Evolutionary conservation across 345 rosid species (phyloP), one percentile per base, ranked within the genome.

Genomic region (Acer negundo): DNA sequence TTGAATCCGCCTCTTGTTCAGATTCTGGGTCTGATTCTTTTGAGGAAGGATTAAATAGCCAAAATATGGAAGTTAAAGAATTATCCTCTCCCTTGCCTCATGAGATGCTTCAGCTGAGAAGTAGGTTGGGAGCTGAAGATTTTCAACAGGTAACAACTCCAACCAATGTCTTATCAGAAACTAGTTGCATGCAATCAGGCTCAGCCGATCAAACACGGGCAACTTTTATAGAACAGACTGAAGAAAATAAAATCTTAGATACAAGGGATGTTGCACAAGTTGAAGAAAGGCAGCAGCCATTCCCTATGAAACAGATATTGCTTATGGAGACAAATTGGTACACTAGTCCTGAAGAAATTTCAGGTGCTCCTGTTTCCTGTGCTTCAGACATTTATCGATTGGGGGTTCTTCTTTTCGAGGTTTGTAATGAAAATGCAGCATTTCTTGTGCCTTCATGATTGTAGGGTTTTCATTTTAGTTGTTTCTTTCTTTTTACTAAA

Each of bases 331-430:
- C 86, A 67, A 83, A 86, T 80, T 96, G 98, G 98, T 96, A 96
- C 67, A 76, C 87, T 31, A 91, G 98, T 84, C 98, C 98, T 74
- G 99, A 94, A 85, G 99, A 96, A 82, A 76, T 80, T 70, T 74
- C 90, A 44, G 91, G 92, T 70, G 84, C 88, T 70, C 72, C 90
- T 11, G 83, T 88, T 78, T 86, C 90, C 40, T 92, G 90, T 84
- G 90, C 97, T 80, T 95, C 99, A 16, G 99, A 95, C 84, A 84
- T 95, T 75, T 95, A 96, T 73, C 87, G 88, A 19, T 82, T 96
- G 67, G 99, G 99, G 19, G 90, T 96, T 77, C 93, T 96, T 77
- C 91, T 96, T 49, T 96, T 94, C 59, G 99, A 96, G 97, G 99
- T 94, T 78, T 44, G 89, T 80, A 26, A 24, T 70, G 4, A 40